A percentile compares a stretch with the other conserved stretches of the same genome.
Evolutionary conservation across 2,329 filamentous ascomycete species (phyloP).

Genomic region (Lecanicillium sp.): DNA sequence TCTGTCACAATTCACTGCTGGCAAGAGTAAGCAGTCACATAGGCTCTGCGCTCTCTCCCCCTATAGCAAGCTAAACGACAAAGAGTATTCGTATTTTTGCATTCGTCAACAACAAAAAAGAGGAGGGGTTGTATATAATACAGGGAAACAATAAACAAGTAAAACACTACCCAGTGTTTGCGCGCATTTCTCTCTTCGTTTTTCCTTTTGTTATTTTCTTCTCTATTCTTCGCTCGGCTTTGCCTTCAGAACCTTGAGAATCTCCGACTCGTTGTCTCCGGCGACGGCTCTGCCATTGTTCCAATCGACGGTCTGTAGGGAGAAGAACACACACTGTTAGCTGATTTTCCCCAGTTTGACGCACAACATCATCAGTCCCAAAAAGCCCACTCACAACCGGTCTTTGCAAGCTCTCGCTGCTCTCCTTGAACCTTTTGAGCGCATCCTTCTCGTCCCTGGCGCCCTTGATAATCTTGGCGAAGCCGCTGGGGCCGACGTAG

Average conservation of each 20-base stretch:
- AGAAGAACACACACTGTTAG: conserved; percentile 5
- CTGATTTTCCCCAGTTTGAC: not conserved
- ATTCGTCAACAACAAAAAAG: too few relatives aligned
- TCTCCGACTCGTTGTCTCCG: conserved; percentile 80
- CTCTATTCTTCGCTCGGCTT: too few relatives aligned
- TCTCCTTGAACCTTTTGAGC: conserved; percentile 67
- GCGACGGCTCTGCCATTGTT: conserved; percentile 75
- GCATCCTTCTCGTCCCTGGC: conserved; percentile 71
- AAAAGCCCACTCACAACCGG: conserved; percentile 58
- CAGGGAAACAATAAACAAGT: too few relatives aligned
- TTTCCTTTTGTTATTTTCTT: too few relatives aligned
- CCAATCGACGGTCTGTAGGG: conserved; percentile 71
- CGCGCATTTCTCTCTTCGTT: too few relatives aligned
- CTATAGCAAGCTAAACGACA: too few relatives aligned
- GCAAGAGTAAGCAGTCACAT: too few relatives aligned
- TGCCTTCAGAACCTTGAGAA: conserved; percentile 68
- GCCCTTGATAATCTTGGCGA: conserved; percentile 59
- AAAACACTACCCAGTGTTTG: too few relatives aligned
- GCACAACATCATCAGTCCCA: not conserved
- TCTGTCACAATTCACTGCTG: too few relatives aligned
- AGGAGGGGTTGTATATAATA: too few relatives aligned
- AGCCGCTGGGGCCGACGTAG: conserved; percentile 62
- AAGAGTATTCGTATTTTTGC: too few relatives aligned
- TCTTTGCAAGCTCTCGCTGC: conserved; percentile 58
- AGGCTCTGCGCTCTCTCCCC: too few relatives aligned